These are phyloP conservation scores for Cladorrhinum samala DNA, from an alignment of 495 filamentous ascomycete species.

Conservation along the genomic window DNA sequence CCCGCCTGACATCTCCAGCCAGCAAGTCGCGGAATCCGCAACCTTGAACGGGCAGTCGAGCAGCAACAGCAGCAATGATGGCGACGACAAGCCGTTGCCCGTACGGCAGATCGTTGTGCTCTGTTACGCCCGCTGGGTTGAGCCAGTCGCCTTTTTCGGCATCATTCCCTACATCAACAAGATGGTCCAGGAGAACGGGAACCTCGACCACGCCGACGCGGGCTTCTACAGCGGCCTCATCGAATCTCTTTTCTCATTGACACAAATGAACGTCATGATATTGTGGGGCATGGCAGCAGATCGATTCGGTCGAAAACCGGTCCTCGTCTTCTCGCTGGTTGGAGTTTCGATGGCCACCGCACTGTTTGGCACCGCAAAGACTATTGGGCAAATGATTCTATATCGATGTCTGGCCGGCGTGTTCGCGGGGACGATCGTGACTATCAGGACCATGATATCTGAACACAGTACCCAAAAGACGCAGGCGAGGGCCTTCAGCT, in stretches of 20 bases:
- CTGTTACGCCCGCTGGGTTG: constrained; percentile 62
- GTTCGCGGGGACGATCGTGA: constrained; percentile 64
- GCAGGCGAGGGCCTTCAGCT: constrained; percentile 64
- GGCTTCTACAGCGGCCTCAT: constrained; percentile 70
- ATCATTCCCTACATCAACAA: constrained; percentile 71
- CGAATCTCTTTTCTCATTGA: constrained; percentile 64
- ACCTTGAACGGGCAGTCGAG: constrained; percentile 14
- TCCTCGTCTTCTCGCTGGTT: constrained; percentile 54
- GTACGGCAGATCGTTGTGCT: constrained; percentile 55
- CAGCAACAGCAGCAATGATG: constrained; percentile 14
- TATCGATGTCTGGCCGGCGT: constrained; percentile 60
- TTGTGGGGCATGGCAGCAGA: constrained; percentile 61
- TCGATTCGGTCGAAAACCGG: constrained; percentile 59
- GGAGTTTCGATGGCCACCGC: constrained; percentile 53
- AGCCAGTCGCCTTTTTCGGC: constrained; percentile 67
- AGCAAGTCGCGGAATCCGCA: background rate
- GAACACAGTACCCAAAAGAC: constrained; percentile 61
- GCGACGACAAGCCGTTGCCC: constrained; percentile 46
- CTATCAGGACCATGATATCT: constrained; percentile 63
- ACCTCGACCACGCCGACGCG: constrained; percentile 50
- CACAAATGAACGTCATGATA: constrained; percentile 53
- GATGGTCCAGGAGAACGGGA: constrained; percentile 59
- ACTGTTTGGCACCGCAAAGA: constrained; percentile 56
- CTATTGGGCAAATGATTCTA: constrained; percentile 60
- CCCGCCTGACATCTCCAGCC: background rate